Base-by-base conservation (phyloP, 352 stramenopile genomes). In the Globisporangium sylvaticum region DNA sequence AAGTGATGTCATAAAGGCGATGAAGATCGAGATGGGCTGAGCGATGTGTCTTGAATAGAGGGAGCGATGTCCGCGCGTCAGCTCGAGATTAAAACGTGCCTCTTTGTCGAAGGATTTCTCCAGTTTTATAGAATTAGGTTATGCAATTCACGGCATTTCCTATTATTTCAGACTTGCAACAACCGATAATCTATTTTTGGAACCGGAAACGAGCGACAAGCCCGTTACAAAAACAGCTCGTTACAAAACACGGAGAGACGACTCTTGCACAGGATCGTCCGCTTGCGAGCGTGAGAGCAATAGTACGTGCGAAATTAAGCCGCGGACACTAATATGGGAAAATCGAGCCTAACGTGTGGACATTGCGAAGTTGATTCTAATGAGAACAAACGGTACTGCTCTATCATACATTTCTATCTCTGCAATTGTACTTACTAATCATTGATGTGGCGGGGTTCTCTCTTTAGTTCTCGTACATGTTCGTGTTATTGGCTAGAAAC, bases 11-110 rank as follows among this genome's bases (percentile, higher is more conserved):
- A 64, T 55, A 61, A n/a, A 9, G 31, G 22, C n/a, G 22, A 55
- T 27, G 18, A 22, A 12, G n/a, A 46, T 18, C 14, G 2, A 48
- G n/a, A 31, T 22, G 22, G 7, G 1, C n/a, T n/a, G n/a, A n/a
- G n/a, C n/a, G n/a, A n/a, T 34, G 34, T n/a, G 34, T 63, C 58
- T 63, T 63, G 58, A 27, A 63, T 63, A 54, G 58, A 54, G 58
- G 24, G 3, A 12, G 42, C 15, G 42, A 50, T 3, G 1, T 1
- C 18, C 6, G 7, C 42, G 42, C 6, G 42, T 24, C 32, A 34
- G 39, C 1, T 24, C 10, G 25, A 63, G 31, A 52, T 53, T 8
- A 18, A 42, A 15, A 59, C 1, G 7, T 12, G 18, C 18, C 42
- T 50, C 42, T 50, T 50, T 50, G 18, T 24, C 18, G 5, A 3